Percentiles rank a stretch among this genome's conserved stretches.
Conservation (phyloP, 129 eudicot genomes). For the Chrysanthemum lavandulifolium region DNA sequence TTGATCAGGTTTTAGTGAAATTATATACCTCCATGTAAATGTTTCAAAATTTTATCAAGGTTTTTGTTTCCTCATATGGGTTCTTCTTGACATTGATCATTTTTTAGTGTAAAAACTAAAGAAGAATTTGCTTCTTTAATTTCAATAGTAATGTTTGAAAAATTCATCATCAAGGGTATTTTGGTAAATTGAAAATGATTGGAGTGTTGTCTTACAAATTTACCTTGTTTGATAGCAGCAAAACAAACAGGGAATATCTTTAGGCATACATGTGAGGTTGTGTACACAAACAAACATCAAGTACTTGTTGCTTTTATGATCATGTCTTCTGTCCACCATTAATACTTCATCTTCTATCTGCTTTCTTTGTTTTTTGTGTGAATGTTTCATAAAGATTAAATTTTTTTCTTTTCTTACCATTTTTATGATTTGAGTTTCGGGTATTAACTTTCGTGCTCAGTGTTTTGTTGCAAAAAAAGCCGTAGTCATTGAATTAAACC, state of each 20-base stretch:
- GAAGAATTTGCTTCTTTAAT: slow-evolving; percentile 11
- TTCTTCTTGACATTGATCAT: slow-evolving; percentile 15
- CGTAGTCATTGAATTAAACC: not conserved
- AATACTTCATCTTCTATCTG: slow-evolving; percentile 14
- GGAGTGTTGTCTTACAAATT: slow-evolving; percentile 23
- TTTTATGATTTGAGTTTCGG: not conserved
- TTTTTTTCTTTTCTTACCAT: slow-evolving; percentile 4
- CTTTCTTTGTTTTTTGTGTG: slow-evolving; percentile 2
- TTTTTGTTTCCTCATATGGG: slow-evolving; percentile 2
- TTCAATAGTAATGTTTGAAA: slow-evolving; percentile 13
- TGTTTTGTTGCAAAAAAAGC: not conserved
- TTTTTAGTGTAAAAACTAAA: not conserved
- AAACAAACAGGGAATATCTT: slow-evolving; percentile 35
- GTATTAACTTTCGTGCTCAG: not conserved
- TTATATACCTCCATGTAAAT: not conserved
- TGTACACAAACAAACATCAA: slow-evolving; percentile 35
- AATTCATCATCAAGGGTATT: slow-evolving; percentile 12
- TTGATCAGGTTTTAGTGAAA: not conserved
- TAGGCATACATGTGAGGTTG: slow-evolving; percentile 35
- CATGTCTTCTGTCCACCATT: slow-evolving; percentile 26
- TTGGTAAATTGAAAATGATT: slow-evolving; percentile 22
- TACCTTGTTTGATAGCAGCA: slow-evolving; percentile 37
- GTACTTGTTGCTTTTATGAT: slow-evolving; percentile 35
- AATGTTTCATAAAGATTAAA: slow-evolving; percentile 12
- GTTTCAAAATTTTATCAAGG: not conserved